Conservation (phyloP, 257 asterid species). For the Gentiana macrophylla region DNA sequence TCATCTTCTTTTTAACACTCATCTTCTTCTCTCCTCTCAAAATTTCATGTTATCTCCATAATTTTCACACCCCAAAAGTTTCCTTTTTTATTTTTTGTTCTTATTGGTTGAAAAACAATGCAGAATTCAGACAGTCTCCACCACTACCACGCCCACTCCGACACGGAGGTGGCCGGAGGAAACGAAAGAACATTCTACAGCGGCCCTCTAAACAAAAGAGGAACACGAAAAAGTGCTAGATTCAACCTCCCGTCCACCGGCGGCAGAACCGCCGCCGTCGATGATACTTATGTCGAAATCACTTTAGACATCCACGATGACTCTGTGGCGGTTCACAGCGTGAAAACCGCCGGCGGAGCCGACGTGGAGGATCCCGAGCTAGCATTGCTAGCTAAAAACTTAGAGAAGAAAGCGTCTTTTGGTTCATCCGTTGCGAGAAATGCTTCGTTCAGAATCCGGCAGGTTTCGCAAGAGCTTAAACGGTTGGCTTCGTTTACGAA, state of each 20-base stretch:
- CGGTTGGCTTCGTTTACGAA: slow-evolving; percentile 47
- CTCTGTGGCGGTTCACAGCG: slow-evolving; percentile 91
- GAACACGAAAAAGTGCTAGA: slow-evolving; percentile 50
- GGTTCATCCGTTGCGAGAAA: slow-evolving; percentile 38
- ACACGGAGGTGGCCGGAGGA: slow-evolving; percentile 33
- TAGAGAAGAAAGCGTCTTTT: slow-evolving; percentile 58
- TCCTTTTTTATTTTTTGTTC: too few species aligned
- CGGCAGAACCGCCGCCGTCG: background rate
- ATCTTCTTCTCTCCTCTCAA: too few species aligned
- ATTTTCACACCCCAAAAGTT: too few species aligned
- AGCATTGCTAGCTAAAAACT: slow-evolving; percentile 54
- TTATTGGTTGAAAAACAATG: slow-evolving; percentile 15
- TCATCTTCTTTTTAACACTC: too few species aligned
- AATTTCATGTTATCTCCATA: too few species aligned
- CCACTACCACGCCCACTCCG: slow-evolving; percentile 46
- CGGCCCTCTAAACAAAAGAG: slow-evolving; percentile 56
- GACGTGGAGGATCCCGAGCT: slow-evolving; percentile 86
- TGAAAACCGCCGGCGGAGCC: slow-evolving; percentile 70
- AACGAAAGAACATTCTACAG: slow-evolving; percentile 37
- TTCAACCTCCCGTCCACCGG: slow-evolving; percentile 36
- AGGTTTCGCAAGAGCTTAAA: slow-evolving; percentile 68
- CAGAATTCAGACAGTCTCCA: slow-evolving; percentile 9
- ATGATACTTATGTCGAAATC: slow-evolving; percentile 78
- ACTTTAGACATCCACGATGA: slow-evolving; percentile 81
- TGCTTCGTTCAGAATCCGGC: slow-evolving; percentile 53